A percentile compares a stretch with the other conserved stretches of the same genome.
These are phyloP conservation scores for Pestalotiopsis fici DNA, from an alignment of 2,329 filamentous ascomycete species.

Conservation along the genomic window DNA sequence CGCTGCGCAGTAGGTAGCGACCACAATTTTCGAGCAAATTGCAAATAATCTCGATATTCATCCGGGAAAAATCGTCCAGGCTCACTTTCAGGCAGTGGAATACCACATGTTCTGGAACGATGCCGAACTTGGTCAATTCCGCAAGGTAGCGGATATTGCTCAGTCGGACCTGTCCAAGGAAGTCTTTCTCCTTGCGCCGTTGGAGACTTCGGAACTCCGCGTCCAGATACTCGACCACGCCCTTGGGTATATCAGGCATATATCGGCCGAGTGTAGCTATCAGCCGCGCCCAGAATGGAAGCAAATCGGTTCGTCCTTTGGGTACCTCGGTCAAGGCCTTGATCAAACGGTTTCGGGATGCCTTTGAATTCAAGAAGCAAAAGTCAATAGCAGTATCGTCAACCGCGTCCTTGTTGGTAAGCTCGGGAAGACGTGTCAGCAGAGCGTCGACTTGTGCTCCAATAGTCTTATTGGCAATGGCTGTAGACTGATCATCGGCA, in stretches of 20 bases:
- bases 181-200: constrained; percentile 96
- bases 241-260: constrained; percentile 91
- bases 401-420: constrained; percentile 88
- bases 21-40: constrained; percentile 96
- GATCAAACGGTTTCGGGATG: constrained; percentile 89
- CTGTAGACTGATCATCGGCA: constrained; percentile 82
- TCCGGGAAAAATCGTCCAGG: constrained; percentile 93
- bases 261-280: constrained; percentile 93
- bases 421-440: constrained; percentile 82
- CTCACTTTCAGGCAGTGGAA: constrained; percentile 99
- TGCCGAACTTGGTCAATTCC: constrained; percentile 95
- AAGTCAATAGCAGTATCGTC: constrained; percentile 95
- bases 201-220: constrained; percentile 96
- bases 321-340: constrained; percentile 94
- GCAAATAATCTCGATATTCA: constrained; percentile 99
- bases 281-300: constrained; percentile 89
- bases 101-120: constrained; percentile 97
- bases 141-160: constrained; percentile 97
- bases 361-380: constrained; percentile 97
- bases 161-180: constrained; percentile 88
- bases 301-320: constrained; percentile 86
- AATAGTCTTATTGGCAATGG: constrained; percentile 96
- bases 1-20: constrained; percentile 87
- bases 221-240: constrained; percentile 87
- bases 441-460: constrained; percentile 95